Percentiles rank a stretch among this genome's conserved stretches.
These are phyloP conservation scores for Thuidium tamariscinum DNA, from an alignment of 225 moss, liverwort and hornwort species.

Conservation along the genomic window DNA sequence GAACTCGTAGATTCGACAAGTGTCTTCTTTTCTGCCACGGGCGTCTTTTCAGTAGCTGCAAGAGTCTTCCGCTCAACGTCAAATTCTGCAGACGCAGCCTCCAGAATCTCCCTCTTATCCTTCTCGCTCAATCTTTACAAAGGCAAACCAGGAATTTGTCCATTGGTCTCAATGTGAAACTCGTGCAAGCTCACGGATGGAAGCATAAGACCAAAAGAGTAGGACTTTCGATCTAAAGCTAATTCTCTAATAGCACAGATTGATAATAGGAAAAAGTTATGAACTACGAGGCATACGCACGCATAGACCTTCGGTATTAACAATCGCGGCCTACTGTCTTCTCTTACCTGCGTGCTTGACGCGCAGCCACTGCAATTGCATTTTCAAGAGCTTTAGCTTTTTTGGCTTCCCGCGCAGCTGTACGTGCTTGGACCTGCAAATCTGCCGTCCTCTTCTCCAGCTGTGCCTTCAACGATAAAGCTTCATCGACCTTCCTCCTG, in stretches of 20 bases:
- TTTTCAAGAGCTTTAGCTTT: slow-evolving; percentile 27
- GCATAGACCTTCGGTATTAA: not conserved
- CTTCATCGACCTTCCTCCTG: slow-evolving; percentile 37
- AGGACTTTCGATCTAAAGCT: not conserved
- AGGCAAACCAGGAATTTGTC: not conserved
- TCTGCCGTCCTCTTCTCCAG: slow-evolving; percentile 37
- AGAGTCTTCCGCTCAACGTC: not conserved
- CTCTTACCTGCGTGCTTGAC: slow-evolving; percentile 16
- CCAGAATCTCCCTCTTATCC: slow-evolving; percentile 6
- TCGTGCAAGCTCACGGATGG: not conserved
- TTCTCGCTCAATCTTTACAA: slow-evolving; percentile 11
- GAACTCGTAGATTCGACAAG: not conserved
- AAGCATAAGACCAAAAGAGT: not conserved
- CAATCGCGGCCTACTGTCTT: not conserved
- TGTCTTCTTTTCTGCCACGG: not conserved
- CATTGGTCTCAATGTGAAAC: not conserved
- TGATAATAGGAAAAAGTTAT: not conserved
- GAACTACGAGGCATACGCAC: not conserved
- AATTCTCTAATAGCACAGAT: not conserved
- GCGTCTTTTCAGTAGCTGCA: not conserved
- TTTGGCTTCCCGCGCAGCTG: slow-evolving; percentile 6
- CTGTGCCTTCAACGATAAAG: slow-evolving; percentile 29
- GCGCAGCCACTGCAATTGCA: slow-evolving; percentile 14
- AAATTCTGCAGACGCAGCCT: slow-evolving; percentile 15
- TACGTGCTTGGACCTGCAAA: slow-evolving; percentile 14